These are phyloP conservation scores for Lycium ferocissimum DNA, from an alignment of 257 asterid genomes.

Conservation along the genomic window DNA sequence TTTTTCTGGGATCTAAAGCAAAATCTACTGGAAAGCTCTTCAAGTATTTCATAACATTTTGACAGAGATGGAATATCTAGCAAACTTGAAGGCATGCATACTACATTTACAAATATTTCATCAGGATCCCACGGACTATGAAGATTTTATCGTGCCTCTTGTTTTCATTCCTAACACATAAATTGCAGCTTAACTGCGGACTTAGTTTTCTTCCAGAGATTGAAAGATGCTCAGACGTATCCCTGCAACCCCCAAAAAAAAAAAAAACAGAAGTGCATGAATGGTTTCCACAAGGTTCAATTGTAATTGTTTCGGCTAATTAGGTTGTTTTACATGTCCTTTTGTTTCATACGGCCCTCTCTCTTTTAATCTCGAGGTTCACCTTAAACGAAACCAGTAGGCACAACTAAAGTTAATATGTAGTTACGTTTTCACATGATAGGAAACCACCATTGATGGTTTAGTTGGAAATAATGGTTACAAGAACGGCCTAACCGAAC, in stretches of 20 bases:
- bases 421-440: not conserved
- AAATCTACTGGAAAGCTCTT: too few relatives aligned
- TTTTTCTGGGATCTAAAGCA: too few relatives aligned
- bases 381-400: not conserved
- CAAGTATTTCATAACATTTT: too few relatives aligned
- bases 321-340: not conserved
- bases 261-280: not conserved
- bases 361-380: too few relatives aligned
- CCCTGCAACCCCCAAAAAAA: not conserved
- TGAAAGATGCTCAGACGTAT: not conserved
- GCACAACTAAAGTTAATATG: not conserved
- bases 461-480: not conserved
- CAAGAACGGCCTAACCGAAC: not conserved
- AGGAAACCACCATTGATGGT: too few relatives aligned
- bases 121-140: not conserved
- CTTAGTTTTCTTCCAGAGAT: not conserved
- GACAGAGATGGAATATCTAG: too few relatives aligned
- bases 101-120: not conserved
- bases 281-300: not conserved
- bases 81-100: slow-evolving; percentile 18
- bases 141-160: not conserved
- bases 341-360: not conserved
- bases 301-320: not conserved
- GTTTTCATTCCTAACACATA: not conserved
- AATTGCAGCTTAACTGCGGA: slow-evolving; percentile 10